phyloP scores from a whole-genome alignment of 768 basidiomycete species.

The Cystofilobasidium ferigula region DNA sequence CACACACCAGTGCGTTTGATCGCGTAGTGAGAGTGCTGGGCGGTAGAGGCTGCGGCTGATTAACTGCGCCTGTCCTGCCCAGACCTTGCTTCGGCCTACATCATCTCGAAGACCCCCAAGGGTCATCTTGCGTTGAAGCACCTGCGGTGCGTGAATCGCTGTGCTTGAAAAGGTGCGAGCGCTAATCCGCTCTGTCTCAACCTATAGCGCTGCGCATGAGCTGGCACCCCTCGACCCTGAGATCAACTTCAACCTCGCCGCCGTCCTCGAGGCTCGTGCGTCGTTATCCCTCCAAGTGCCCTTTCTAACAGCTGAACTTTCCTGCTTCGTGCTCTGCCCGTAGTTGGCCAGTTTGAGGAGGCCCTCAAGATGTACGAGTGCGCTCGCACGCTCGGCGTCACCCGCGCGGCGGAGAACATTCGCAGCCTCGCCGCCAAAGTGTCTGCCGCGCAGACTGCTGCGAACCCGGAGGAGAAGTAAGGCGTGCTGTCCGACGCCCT shows the following conservation, averaged over 20 bases:
- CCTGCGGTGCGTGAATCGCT: conserved; percentile 8
- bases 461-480: background rate
- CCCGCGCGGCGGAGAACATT: conserved; percentile 64
- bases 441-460: conserved; percentile 1
- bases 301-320: background rate
- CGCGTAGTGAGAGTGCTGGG: conserved; percentile 10
- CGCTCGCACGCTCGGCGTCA: conserved; percentile 64
- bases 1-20: conserved; percentile 63
- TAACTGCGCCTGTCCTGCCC: background rate
- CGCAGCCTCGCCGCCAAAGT: conserved; percentile 45
- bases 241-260: conserved; percentile 82
- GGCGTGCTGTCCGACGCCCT: too few relatives aligned
- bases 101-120: conserved; percentile 31
- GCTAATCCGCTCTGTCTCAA: background rate
- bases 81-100: conserved; percentile 29
- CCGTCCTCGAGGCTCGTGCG: conserved; percentile 78
- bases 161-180: too few relatives aligned
- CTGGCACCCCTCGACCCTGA: conserved; percentile 80
- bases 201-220: conserved; percentile 59
- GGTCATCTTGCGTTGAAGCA: conserved; percentile 23
- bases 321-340: conserved; percentile 5
- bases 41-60: too few relatives aligned
- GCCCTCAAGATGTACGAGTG: conserved; percentile 70
- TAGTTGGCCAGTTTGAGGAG: conserved; percentile 69
- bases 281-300: conserved; percentile 23